Evolutionary conservation across 768 basidiomycete genomes (phyloP).

Genomic region (Mycena capillaripes): DNA sequence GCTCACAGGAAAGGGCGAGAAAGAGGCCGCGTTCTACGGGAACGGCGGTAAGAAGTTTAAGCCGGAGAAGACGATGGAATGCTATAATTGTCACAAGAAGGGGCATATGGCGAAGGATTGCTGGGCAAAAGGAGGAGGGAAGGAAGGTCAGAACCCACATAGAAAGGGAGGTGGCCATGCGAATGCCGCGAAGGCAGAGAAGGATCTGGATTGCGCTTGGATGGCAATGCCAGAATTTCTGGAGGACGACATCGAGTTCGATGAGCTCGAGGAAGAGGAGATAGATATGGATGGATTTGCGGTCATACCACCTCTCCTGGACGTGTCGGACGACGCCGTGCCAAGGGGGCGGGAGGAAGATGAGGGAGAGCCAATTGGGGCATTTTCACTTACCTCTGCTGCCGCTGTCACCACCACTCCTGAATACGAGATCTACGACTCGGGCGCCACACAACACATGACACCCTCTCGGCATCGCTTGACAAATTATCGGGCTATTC

Average conservation of each 20-base stretch:
- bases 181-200: neutral
- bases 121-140: conserved; percentile 46
- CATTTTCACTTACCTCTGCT: conserved; percentile 7
- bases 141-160: conserved; percentile 49
- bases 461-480: conserved; percentile 48
- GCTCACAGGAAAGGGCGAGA: neutral
- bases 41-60: too few relatives aligned
- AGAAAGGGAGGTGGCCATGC: conserved; percentile 16
- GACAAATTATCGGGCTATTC: conserved; percentile 44
- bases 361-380: neutral
- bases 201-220: neutral
- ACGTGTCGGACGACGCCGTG: neutral
- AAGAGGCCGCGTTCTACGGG: neutral
- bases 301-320: neutral
- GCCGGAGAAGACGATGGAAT: conserved; percentile 26
- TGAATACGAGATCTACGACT: conserved; percentile 50
- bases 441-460: conserved; percentile 54
- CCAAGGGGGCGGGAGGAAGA: too few relatives aligned
- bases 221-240: neutral
- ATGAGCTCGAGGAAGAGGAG: neutral
- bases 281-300: neutral
- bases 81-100: conserved; percentile 48
- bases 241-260: neutral
- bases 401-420: neutral
- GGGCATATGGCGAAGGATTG: conserved; percentile 50